Evolutionary conservation across 2,329 filamentous ascomycete species (phyloP).

Genomic region (Xylariaceae sp.): DNA sequence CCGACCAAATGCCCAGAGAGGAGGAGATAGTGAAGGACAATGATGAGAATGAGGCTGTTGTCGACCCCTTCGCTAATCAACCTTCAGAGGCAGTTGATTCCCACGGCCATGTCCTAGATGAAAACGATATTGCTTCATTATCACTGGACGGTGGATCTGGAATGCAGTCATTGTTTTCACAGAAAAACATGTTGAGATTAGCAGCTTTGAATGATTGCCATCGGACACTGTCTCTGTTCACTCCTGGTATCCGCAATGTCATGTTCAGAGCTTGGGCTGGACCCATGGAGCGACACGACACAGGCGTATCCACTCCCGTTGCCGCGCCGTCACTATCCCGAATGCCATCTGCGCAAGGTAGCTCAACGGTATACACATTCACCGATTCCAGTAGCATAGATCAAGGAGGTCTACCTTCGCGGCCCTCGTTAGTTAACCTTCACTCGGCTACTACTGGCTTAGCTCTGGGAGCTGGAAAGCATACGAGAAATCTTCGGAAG

Average conservation of each 20-base stretch:
- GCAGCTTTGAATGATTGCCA: conserved; percentile 82
- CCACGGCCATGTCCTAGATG: conserved; percentile 70
- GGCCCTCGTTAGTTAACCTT: conserved; percentile 61
- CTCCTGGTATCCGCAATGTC: conserved; percentile 81
- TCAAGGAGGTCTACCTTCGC: conserved; percentile 58
- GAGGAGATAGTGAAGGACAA: conserved; percentile 49
- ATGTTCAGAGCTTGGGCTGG: conserved; percentile 92
- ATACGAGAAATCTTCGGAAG: conserved; percentile 61
- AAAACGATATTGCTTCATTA: conserved; percentile 68
- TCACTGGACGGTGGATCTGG: conserved; percentile 76
- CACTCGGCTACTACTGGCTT: conserved; percentile 57
- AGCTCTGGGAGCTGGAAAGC: conserved; percentile 55
- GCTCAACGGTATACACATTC: conserved; percentile 64
- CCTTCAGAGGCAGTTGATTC: conserved; percentile 78
- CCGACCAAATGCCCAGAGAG: conserved; percentile 71
- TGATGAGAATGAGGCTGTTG: conserved; percentile 51
- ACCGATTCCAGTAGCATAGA: conserved; percentile 63
- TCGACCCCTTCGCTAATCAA: conserved; percentile 77
- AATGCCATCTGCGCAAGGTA: conserved; percentile 57
- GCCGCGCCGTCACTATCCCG: conserved; percentile 53
- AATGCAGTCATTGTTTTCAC: conserved; percentile 84
- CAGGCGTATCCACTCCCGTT: conserved; percentile 43
- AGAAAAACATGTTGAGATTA: conserved; percentile 84
- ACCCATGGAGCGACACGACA: conserved; percentile 64
- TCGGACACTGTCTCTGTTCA: conserved; percentile 84